Evolutionary conservation across 345 rosid species (phyloP).

Genomic region (Ceriops zippeliana): DNA sequence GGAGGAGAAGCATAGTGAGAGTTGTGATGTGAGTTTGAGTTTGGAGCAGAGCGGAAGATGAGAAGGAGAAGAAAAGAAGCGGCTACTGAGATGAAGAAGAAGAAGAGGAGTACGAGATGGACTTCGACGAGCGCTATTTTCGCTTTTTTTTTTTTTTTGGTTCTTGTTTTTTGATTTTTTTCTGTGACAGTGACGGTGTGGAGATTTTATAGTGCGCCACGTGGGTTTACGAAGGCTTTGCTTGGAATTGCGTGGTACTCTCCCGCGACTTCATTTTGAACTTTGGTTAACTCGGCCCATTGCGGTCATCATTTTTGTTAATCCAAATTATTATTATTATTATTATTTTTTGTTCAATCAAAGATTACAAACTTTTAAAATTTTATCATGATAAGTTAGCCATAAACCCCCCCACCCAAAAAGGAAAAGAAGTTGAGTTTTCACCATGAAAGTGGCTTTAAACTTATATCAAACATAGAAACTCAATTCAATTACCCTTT

Average conservation of each 20-base stretch:
- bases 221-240: background rate
- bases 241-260: constrained; percentile 1
- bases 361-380: no score
- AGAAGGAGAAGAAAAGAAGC: constrained; percentile 11
- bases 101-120: background rate
- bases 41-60: constrained; percentile 8
- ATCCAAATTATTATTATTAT: no score
- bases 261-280: constrained; percentile 12
- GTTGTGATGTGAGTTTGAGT: background rate
- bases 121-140: constrained; percentile 9
- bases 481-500: no score
- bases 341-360: no score
- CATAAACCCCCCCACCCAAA: no score
- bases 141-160: background rate
- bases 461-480: no score
- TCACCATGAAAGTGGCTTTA: no score
- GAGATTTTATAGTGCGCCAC: background rate
- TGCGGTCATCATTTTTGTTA: no score
- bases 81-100: constrained; percentile 9
- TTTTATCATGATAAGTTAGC: no score
- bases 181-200: background rate
- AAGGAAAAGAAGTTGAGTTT: no score
- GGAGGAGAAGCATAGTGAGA: background rate
- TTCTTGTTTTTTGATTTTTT: background rate
- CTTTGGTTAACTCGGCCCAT: background rate